These are phyloP conservation scores for Pseudocercospora macadamiae DNA, from an alignment of 2,329 filamentous ascomycete species.

Conservation along the genomic window DNA sequence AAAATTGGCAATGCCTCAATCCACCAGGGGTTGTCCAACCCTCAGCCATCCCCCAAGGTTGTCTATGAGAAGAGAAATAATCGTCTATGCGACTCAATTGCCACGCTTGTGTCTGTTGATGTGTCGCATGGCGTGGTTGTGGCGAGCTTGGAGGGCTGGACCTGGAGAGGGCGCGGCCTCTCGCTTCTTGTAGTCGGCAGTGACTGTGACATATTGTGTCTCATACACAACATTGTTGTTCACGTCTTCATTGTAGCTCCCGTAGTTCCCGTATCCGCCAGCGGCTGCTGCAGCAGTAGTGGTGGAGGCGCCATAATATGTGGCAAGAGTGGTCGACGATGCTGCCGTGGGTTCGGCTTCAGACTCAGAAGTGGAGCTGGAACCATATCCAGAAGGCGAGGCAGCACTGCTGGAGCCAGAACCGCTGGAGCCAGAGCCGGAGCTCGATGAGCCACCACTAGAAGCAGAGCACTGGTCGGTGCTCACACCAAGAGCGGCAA, in stretches of 20 bases:
- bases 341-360: neutral
- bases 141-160: constrained; percentile 12
- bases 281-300: neutral
- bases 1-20: neutral
- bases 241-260: neutral
- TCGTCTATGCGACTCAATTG: neutral
- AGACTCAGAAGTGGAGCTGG: constrained; percentile 6
- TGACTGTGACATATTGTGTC: constrained; percentile 21
- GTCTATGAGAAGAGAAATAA: neutral
- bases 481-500: constrained; percentile 25
- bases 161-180: constrained; percentile 16
- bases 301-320: constrained; percentile 5
- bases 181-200: constrained; percentile 17
- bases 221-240: constrained; percentile 16
- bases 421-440: constrained; percentile 4
- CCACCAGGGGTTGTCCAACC: neutral
- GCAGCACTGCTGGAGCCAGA: neutral
- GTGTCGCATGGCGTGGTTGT: constrained; percentile 15
- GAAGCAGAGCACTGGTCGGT: constrained; percentile 22
- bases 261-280: neutral
- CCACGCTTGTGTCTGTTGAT: constrained; percentile 14
- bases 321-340: constrained; percentile 9
- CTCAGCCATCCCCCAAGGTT: too few relatives aligned
- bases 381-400: constrained; percentile 6
- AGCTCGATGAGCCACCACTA: constrained; percentile 3